These are phyloP conservation scores for Kuraishia molischiana DNA, from an alignment of 805 yeast species.

Conservation along the genomic window DNA sequence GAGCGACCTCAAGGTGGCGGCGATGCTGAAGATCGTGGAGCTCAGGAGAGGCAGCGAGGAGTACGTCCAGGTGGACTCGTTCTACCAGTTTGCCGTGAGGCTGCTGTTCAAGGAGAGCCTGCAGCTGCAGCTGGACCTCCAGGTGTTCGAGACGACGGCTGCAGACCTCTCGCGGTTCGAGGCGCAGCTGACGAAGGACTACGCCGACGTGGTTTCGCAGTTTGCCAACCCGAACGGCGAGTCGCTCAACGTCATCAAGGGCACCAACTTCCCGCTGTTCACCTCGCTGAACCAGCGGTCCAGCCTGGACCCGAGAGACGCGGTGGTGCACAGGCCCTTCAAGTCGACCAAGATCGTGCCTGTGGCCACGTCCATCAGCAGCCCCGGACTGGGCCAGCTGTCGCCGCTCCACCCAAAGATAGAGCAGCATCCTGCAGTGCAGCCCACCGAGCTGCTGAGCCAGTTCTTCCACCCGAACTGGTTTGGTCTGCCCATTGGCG, in stretches of 20 bases:
- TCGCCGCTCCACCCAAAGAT: constrained; percentile 23
- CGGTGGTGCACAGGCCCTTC: constrained; percentile 59
- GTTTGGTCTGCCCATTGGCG: constrained; percentile 53
- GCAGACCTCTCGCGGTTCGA: constrained; percentile 16
- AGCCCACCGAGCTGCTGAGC: constrained; percentile 44
- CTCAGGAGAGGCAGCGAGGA: constrained; percentile 36
- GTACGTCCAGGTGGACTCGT: constrained; percentile 49
- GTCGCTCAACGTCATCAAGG: constrained; percentile 48
- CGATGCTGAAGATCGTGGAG: constrained; percentile 35
- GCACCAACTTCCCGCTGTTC: constrained; percentile 68
- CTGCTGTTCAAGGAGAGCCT: constrained; percentile 52
- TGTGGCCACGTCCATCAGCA: constrained; percentile 20
- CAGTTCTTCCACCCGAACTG: constrained; percentile 53
- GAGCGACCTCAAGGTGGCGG: constrained; percentile 57
- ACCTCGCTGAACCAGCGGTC: constrained; percentile 66
- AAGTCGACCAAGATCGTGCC: constrained; percentile 63
- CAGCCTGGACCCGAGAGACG: constrained; percentile 62
- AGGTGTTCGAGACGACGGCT: constrained; percentile 5
- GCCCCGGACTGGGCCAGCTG: constrained; percentile 34
- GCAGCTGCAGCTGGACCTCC: constrained; percentile 25
- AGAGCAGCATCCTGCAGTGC: constrained; percentile 5
- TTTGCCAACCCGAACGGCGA: constrained; percentile 52
- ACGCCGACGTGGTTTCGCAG: constrained; percentile 43
- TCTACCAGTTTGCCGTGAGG: constrained; percentile 54
- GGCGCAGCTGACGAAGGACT: constrained; percentile 42